Evolutionary conservation across 169 alveolate species (phyloP).

Genomic region (Plasmodium blacklocki): DNA sequence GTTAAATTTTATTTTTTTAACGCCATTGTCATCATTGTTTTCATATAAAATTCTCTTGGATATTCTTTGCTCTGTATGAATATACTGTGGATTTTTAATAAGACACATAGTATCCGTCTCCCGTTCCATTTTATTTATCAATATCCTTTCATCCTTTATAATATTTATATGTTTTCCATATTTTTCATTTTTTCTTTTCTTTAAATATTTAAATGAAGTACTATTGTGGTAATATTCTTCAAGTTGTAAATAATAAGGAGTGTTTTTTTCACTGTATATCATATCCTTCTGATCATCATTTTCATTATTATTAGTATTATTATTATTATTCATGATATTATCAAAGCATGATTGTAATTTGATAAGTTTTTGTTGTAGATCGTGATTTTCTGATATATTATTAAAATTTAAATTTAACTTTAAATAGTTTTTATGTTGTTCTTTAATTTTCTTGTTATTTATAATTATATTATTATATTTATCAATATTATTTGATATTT

Average conservation of each 20-base stretch:
- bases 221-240: slow-evolving; percentile 40
- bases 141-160: neutral
- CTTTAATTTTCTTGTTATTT: neutral
- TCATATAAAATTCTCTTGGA: slow-evolving; percentile 12
- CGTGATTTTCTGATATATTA: neutral
- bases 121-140: neutral
- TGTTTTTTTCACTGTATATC: neutral
- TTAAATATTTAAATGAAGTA: slow-evolving; percentile 50
- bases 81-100: neutral
- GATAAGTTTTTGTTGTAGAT: slow-evolving; percentile 20
- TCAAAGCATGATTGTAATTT: slow-evolving; percentile 33
- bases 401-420: neutral
- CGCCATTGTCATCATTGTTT: slow-evolving; percentile 7
- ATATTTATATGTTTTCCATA: neutral
- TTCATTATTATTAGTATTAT: slow-evolving; percentile 12
- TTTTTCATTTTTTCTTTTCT: slow-evolving; percentile 13
- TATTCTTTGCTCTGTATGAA: slow-evolving; percentile 1
- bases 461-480: too few species aligned
- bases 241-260: slow-evolving; percentile 17
- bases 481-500: too few species aligned
- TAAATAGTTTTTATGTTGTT: neutral
- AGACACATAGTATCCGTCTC: neutral
- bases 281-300: neutral
- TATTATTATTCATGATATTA: slow-evolving; percentile 26
- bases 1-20: slow-evolving; percentile 9